Evolutionary conservation across 2,329 filamentous ascomycete species (phyloP), one percentile per base, ranked within the genome.

Genomic region (Penicillium sp.): DNA sequence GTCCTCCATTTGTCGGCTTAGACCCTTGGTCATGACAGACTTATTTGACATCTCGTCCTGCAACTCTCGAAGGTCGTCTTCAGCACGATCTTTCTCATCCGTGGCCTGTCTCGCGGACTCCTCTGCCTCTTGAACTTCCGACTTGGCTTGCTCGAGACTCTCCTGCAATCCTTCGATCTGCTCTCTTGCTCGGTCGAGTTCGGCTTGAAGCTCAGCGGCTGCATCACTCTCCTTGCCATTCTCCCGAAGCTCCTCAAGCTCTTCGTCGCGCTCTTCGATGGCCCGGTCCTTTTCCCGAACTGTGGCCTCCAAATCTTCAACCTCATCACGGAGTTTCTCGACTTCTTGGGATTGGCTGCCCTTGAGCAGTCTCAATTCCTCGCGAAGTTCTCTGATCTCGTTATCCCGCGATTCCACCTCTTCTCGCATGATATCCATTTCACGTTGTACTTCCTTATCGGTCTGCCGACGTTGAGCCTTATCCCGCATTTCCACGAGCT

Each of bases 401-500:
- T 62, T 59, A 27, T 81, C 75, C 44, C 76, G 73, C 29, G 69
- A 70, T 38, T 76, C 72, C 18, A 80, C 63, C 39, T 80, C 77
- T 39, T 78, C 74, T 15, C 72, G 71, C 58, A 81, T 66, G 37
- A 65, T 57, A 32, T 75, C 71, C 64, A 84, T 74, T 61, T 86
- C 82, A 53, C 81, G 77, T 44, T 82, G 83, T 58, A 89, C 79
- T 50, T 78, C 81, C 56, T 89, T 83, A 61, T 90, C 84, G 9
- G 81, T 81, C 55, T 89, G 84, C 62, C 86, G 87, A 61, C 82
- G 82, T 70, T 89, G 89, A 46, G 89, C 80, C 62, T 87, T 88
- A 52, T 95, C 87, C 55, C 91, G 87, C 52, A 95, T 81, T 55
- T 95, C 88, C 48, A 85, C 74, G 57, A 96, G 83, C 66, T 95